A percentile compares a stretch with the other conserved stretches of the same genome.
These are phyloP conservation scores for Cutaneotrichosporon arboriforme DNA, from an alignment of 1,284 basidiomycete species.

Conservation along the genomic window DNA sequence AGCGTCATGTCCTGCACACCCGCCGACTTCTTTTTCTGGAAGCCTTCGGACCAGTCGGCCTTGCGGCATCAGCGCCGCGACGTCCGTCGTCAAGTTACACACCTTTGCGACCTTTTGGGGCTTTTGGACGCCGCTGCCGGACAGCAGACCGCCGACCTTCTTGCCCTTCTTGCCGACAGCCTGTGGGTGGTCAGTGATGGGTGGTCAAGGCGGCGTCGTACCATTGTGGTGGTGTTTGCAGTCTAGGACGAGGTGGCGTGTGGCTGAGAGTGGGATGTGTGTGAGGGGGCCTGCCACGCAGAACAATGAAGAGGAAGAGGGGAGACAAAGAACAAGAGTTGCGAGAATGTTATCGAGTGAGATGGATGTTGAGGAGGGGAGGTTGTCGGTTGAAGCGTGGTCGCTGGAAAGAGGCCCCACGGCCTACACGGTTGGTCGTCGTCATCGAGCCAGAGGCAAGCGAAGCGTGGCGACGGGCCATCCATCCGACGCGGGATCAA, in stretches of 20 bases:
- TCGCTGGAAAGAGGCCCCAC: too few relatives aligned
- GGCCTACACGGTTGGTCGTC: too few relatives aligned
- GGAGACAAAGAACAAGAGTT: not conserved
- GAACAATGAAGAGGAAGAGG: not conserved
- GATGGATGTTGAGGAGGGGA: not conserved
- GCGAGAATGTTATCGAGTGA: not conserved
- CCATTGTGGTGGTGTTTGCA: too few relatives aligned
- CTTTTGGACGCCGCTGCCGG: conserved; percentile 42
- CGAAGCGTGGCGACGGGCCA: too few relatives aligned
- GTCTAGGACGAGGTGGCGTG: too few relatives aligned
- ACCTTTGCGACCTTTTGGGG: conserved; percentile 21
- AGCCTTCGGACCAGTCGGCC: conserved; percentile 97
- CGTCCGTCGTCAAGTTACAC: not conserved
- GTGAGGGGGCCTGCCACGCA: too few relatives aligned
- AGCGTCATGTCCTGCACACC: conserved; percentile 99
- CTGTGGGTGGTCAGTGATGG: conserved; percentile 48
- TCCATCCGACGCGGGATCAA: too few relatives aligned
- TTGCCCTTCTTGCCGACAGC: conserved; percentile 88
- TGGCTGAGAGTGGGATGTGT: too few relatives aligned
- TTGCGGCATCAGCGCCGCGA: conserved; percentile 36
- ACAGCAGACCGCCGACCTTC: conserved; percentile 66
- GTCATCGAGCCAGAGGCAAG: not conserved
- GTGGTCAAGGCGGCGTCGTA: not conserved
- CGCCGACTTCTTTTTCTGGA: conserved; percentile 97
- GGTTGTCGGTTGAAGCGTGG: not conserved